These are phyloP conservation scores for Ogataea dorogensis DNA, from an alignment of 805 yeast genomes.

Conservation along the genomic window DNA sequence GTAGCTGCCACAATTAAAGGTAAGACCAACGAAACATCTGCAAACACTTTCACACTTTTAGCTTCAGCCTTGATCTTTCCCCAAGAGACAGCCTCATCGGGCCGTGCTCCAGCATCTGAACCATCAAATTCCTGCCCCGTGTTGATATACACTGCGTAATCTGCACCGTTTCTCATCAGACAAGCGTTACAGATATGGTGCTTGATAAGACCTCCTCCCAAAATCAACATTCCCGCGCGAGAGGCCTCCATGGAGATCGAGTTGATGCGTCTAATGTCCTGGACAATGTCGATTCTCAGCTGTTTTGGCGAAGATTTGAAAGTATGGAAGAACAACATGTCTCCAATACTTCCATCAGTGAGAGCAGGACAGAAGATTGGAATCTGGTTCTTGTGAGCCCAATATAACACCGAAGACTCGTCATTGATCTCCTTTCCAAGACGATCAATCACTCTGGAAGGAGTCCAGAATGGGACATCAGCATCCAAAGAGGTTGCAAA, in stretches of 20 bases:
- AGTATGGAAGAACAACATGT: conserved; percentile 98
- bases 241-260: conserved; percentile 94
- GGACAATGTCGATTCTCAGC: conserved; percentile 86
- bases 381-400: conserved; percentile 96
- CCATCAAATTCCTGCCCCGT: conserved; percentile 99
- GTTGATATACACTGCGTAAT: conserved; percentile 93
- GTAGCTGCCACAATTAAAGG: conserved; percentile 98
- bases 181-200: conserved; percentile 98
- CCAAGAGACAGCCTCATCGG: conserved; percentile 99
- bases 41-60: conserved; percentile 83
- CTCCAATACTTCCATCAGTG: conserved; percentile 98
- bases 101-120: conserved; percentile 98
- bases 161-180: conserved; percentile 99
- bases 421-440: conserved; percentile 94
- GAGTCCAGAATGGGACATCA: conserved; percentile 83
- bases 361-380: conserved; percentile 97
- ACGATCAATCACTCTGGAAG: conserved; percentile 87
- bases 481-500: conserved; percentile 61
- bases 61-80: conserved; percentile 98
- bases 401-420: conserved; percentile 88
- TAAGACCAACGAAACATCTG: conserved; percentile 92
- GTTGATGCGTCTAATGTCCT: conserved; percentile 88
- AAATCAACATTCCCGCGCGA: conserved; percentile 90
- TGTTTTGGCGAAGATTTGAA: conserved; percentile 91
- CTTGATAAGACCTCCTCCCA: conserved; percentile 95